Evolutionary conservation across 495 filamentous ascomycete species (phyloP), one percentile per base, ranked within the genome.

Genomic region (Penicillium cinerascens): DNA sequence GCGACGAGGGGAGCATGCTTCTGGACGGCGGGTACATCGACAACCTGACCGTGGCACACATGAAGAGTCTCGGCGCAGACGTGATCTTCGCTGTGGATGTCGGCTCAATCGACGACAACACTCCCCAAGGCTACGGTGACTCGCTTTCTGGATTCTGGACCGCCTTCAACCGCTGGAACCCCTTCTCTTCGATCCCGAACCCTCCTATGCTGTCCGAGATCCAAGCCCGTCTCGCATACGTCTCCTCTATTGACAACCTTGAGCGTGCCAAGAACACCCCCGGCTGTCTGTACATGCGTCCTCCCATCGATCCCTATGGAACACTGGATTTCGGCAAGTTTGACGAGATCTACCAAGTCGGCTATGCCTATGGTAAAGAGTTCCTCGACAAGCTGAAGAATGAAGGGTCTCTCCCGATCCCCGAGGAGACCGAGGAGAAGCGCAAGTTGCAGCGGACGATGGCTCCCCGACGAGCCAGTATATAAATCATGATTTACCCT

Each of bases 321-420:
- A 99, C 93, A 7, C 70, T 99, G 45, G 95, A 97, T 40, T 99
- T 99, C 75, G 88, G 82, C 47, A 96, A 91, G 67, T 97, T 99
- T 69, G 91, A 96, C 54, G 93, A 97, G 75, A 97, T 99, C 52
- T 96, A 92, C 63, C 75, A 85, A 59, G 77, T 96, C 2, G 95
- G 93, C 3, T 96, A 95, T 66, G 72, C 79, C 27, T 97, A 85
- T 72, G 93, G 91, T 16, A 87, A 84, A 67, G 78, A 86, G 50
- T 95, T 84, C 69, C 67, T 98, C 38, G 81, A 78, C 25, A 76
- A 83, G 49, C 65, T 97, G 56, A 83, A 81, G 62, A 87, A 87
- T 37, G 74, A 92, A 63, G 93, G 92, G 0, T 75, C 86, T 21
- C 66, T 96, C 51, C 77, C 77, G 11, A 68, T 76, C 2, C 68